Evolutionary conservation across 2,329 filamentous ascomycete species (phyloP), one percentile per base, ranked within the genome.

Genomic region (Clonostachys chloroleuca): DNA sequence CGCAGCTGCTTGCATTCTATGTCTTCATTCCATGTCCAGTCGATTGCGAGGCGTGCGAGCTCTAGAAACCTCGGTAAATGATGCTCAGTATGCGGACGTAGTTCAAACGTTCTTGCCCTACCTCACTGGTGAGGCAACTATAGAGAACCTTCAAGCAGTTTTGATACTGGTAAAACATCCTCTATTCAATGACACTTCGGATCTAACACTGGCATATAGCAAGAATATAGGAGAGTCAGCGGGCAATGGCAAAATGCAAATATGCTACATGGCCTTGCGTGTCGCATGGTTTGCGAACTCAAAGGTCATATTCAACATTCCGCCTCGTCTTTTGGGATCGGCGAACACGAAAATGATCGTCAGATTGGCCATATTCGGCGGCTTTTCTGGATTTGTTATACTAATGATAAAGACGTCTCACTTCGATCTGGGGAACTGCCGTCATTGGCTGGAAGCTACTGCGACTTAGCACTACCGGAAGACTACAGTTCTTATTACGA

Each of bases 341-440:
- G 13, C 12, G 24, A 33, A 18, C 14, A 5, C 9, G n/a, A 5
- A 17, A 10, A 5, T n/a, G 59, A 62, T 41, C 62, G 63, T 2
- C 54, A 59, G 41, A 54, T 58, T 37, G 56, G 59, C 9, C 64
- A 71, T 33, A 51, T 70, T 0, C 64, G 72, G 4, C 55, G 61
- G 33, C 47, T 81, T 0, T 82, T 82, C 53, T 82, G 79, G 77
- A 53, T 81, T 6, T 73, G 71, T 51, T 81, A 79, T 48, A 65
- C 65, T 3, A 59, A 78, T 10, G 78, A 83, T 52, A 81, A 79
- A 49, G 78, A 81, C n/a, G 65, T 80, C 12, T 64, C 74, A 1
- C 61, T 82, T 1, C 69, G 78, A 5, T 76, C 71, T 0, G 75
- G 77, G 0, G 75, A 78, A 43, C 77, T 77, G 0, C 77, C 77